Base-by-base conservation (phyloP, 2,329 filamentous ascomycete genomes). In the Cercospora sesami region DNA sequence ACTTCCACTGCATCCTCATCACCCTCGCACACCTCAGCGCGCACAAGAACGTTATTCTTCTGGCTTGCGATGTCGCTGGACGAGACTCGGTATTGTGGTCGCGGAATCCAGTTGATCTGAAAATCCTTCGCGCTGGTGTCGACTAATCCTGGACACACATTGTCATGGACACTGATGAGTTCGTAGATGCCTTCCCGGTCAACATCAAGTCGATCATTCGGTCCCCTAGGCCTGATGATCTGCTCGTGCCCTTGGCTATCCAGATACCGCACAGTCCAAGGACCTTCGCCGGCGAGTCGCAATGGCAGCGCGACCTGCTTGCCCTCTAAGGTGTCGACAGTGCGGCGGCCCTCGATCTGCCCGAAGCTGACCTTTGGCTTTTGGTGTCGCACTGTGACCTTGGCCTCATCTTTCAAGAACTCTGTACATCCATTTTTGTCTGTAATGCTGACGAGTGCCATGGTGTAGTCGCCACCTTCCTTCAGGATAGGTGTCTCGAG, bases 1-100 rank as follows among this genome's bases (percentile, higher is more conserved):
- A 99, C 83, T 75, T 97, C 93, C 65, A 97, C 89, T 3, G 89
- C 89, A 78, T 97, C 94, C 75, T 97, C 91, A 69, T 98, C 94
- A 31, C 94, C 94, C 81, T 99, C 94, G 76, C 95, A 99, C 31
- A 99, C 90, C 69, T 94, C 90, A 51, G 89, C 86, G 79, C 96
- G 96, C 73, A 89, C 78, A 76, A 90, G 91, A 36, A 84, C 84
- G 30, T 83, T 82, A 16, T 83, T 82, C 39, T 84, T 75, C 16
- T 76, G 80, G 10, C 82, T 82, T 58, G 92, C 84, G 58, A 89
- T 86, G 18, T 87, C 87, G 68, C 90, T 86, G 5, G 89, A 83
- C 57, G 95, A 78, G 14, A 85, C 86, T 8, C 73, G 70, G 51
- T 96, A 84, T 70, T 88, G 84, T 0, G 95, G 96, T 58, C 94